Base-by-base conservation (phyloP, 2,329 filamentous ascomycete species). In the Endoconidiophora laricicola region DNA sequence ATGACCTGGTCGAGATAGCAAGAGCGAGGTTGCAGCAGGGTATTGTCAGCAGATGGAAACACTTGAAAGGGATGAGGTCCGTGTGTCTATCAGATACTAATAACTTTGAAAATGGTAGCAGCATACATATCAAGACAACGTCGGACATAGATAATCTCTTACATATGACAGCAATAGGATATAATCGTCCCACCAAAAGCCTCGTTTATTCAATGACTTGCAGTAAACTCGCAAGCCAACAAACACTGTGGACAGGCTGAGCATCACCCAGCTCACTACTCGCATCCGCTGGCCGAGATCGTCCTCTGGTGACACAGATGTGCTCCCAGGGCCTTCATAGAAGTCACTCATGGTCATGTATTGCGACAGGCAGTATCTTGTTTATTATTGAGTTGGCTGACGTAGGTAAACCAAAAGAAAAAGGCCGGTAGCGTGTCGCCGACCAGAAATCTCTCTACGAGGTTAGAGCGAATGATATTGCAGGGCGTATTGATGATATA, bases 181-280 rank as follows among this genome's bases (percentile, higher is more conserved):
- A 14, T 56, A 57, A 46, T 60, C 59, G 33, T 60, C 59, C 58
- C 58, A 60, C 59, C 59, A 60, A 6, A 60, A 46, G 1, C 57
- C 55, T 2, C 56, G 52, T 14, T 55, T 55, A 42, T 56, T 56
- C 23, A 51, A 48, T 22, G 54, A 55, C 50, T 59, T 59, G 54
- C 57, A 58, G 29, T 58, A 59, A 4, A 59, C 22, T 3, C 58
- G 52, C 4, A 59, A 47, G 12, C 42, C 49, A 3, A 59, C 48
- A 49, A 59, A 59, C 9, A 56, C 40, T 1, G 48, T 40, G 9
- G 57, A 52, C 6, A 58, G 22, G 10, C 46, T 51, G 4, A 58
- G 46, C 46, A 56, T 55, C 6, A 52, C 45, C 58, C 57, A 59
- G 40, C 56, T 52, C 10, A 56, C 49, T n/a, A 52, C 29, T 7